These are phyloP conservation scores for Boletus patriciae DNA, from an alignment of 768 basidiomycete genomes.

Conservation along the genomic window DNA sequence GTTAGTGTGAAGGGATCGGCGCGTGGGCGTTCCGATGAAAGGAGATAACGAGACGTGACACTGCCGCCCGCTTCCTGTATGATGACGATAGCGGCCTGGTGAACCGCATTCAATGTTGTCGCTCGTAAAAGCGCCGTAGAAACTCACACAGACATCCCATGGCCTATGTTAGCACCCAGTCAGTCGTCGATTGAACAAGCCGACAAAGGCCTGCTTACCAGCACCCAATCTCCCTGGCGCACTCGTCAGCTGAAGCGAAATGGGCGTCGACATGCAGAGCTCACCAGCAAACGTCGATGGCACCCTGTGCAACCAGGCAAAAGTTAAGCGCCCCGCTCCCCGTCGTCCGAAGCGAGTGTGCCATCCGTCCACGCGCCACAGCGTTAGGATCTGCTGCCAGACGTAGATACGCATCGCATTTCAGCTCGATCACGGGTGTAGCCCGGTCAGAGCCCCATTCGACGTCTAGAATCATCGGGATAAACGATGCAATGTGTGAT, in stretches of 20 bases:
- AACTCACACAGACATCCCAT: slow-evolving; percentile 80
- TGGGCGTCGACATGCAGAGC: slow-evolving; percentile 13
- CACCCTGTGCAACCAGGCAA: slow-evolving; percentile 84
- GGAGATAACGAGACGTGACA: slow-evolving; percentile 59
- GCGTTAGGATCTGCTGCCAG: slow-evolving; percentile 66
- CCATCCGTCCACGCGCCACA: slow-evolving; percentile 72
- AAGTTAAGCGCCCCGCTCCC: slow-evolving; percentile 86
- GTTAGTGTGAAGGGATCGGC: slow-evolving; percentile 56
- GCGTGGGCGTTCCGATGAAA: slow-evolving; percentile 33
- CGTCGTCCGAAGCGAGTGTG: slow-evolving; percentile 75
- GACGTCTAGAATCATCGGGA: slow-evolving; percentile 46
- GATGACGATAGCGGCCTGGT: slow-evolving; percentile 80
- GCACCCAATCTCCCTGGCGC: slow-evolving; percentile 74
- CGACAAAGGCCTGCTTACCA: slow-evolving; percentile 39
- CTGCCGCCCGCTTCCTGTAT: slow-evolving; percentile 85
- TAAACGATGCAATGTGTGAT: neutral
- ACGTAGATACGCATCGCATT: slow-evolving; percentile 66
- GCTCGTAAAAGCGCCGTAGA: neutral
- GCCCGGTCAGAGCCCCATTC: slow-evolving; percentile 89
- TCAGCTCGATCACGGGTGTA: slow-evolving; percentile 52
- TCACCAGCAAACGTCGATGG: slow-evolving; percentile 84
- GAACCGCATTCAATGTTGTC: neutral
- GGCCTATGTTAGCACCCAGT: slow-evolving; percentile 40
- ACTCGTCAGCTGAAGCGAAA: neutral
- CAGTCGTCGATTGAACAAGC: neutral